phyloP scores from a whole-genome alignment of 2,329 filamentous ascomycete genomes.

The Triangularia setosa region DNA sequence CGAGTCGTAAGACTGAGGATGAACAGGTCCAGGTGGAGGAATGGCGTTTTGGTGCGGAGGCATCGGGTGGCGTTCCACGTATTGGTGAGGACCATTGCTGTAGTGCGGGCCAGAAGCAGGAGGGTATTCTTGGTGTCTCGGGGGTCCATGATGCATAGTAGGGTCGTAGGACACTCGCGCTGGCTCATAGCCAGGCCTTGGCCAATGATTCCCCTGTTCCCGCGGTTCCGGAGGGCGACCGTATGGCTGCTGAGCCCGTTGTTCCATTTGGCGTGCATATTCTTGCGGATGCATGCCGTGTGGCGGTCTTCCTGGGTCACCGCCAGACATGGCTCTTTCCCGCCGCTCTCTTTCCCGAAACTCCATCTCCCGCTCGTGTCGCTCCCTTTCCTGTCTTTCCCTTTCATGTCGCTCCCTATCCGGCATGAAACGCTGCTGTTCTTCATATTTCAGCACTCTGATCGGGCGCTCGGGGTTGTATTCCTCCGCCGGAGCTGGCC shows the following conservation, averaged over 20 bases:
- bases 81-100: conserved; percentile 33
- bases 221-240: conserved; percentile 40
- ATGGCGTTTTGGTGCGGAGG: conserved; percentile 33
- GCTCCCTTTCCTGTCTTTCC: conserved; percentile 41
- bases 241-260: conserved; percentile 37
- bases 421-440: conserved; percentile 47
- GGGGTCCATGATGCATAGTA: conserved; percentile 34
- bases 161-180: conserved; percentile 41
- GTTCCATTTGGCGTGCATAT: conserved; percentile 38
- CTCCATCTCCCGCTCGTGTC: conserved; percentile 39
- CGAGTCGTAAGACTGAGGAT: conserved; percentile 44
- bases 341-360: conserved; percentile 34
- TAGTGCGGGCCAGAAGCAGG: conserved; percentile 40
- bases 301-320: conserved; percentile 41
- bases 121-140: conserved; percentile 48
- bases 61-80: conserved; percentile 37
- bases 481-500: conserved; percentile 37
- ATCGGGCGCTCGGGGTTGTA: conserved; percentile 51
- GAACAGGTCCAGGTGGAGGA: conserved; percentile 30
- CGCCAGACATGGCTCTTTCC: conserved; percentile 47
- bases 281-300: conserved; percentile 44
- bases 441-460: conserved; percentile 48
- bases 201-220: conserved; percentile 37
- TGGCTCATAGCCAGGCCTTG: conserved; percentile 40
- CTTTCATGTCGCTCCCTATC: conserved; percentile 40